Conservation (phyloP, 1,284 basidiomycete genomes). For the Lignosus rhinocerotis region DNA sequence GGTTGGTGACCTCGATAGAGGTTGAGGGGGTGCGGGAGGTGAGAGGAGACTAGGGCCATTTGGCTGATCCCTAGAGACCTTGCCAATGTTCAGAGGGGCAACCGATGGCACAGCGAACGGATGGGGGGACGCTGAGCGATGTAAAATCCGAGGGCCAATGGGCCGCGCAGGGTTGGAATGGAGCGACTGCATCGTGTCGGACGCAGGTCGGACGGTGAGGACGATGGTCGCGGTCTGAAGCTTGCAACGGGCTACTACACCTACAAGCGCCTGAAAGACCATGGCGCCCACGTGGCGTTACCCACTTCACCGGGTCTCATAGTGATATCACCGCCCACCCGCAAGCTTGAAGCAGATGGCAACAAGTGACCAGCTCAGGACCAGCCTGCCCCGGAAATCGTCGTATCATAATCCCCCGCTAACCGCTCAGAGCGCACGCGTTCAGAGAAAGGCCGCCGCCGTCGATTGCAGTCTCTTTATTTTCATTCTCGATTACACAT, state of each 20-base stretch:
- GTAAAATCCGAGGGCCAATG: conserved; percentile 55
- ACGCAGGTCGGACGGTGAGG: conserved; percentile 29
- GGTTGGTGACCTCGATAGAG: conserved; percentile 26
- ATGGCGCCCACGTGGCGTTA: conserved; percentile 18
- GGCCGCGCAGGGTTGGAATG: conserved; percentile 45
- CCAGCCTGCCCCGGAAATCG: not conserved
- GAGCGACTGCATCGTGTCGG: conserved; percentile 36
- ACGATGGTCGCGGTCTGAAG: conserved; percentile 16
- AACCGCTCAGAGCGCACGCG: conserved; percentile 2
- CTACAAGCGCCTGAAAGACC: conserved; percentile 14
- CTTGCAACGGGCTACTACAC: conserved; percentile 16
- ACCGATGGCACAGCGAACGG: conserved; percentile 37
- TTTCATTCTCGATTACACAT: conserved; percentile 2
- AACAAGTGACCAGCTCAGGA: not conserved
- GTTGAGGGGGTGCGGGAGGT: conserved; percentile 19
- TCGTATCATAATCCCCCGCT: not conserved
- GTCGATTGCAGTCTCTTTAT: conserved; percentile 9
- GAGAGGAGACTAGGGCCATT: conserved; percentile 28
- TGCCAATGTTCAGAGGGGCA: conserved; percentile 45
- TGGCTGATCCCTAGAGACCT: conserved; percentile 30
- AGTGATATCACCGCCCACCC: conserved; percentile 21
- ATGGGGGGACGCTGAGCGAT: conserved; percentile 49
- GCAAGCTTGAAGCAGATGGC: not conserved
- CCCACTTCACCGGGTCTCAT: conserved; percentile 12
- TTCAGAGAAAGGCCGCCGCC: not conserved